Conservation (phyloP, 2,329 filamentous ascomycete genomes). For the Hymenoscyphus repandus region DNA sequence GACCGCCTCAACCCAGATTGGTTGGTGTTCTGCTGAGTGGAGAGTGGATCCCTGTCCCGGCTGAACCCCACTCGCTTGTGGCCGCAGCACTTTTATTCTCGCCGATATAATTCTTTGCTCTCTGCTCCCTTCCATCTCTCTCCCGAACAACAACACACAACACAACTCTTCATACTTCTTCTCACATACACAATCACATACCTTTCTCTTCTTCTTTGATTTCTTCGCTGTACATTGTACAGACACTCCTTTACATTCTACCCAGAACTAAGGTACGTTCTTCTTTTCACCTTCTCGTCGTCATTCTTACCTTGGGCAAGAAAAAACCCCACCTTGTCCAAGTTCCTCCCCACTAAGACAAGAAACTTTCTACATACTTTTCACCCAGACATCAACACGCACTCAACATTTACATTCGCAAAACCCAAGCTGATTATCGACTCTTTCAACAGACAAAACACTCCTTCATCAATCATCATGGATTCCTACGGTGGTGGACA, state of each 20-base stretch:
- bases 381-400: neutral
- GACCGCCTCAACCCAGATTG: no score
- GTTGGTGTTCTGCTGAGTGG: no score
- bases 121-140: neutral
- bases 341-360: neutral
- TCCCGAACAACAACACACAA: neutral
- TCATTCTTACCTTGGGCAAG: no score
- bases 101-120: neutral
- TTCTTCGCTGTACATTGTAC: neutral
- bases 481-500: conserved; percentile 29
- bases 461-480: conserved; percentile 24
- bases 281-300: no score
- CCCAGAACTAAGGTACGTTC: no score
- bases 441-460: conserved; percentile 11
- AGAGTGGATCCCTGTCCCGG: neutral
- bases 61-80: neutral
- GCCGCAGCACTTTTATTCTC: neutral
- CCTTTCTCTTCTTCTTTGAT: no score
- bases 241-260: neutral
- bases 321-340: conserved; percentile 4
- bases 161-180: neutral
- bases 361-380: neutral
- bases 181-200: neutral
- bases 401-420: neutral
- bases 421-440: conserved; percentile 7